Evolutionary conservation across 164 flowering plant species (phyloP), one percentile per base, ranked within the genome.

Genomic region (Vitis amurensis): DNA sequence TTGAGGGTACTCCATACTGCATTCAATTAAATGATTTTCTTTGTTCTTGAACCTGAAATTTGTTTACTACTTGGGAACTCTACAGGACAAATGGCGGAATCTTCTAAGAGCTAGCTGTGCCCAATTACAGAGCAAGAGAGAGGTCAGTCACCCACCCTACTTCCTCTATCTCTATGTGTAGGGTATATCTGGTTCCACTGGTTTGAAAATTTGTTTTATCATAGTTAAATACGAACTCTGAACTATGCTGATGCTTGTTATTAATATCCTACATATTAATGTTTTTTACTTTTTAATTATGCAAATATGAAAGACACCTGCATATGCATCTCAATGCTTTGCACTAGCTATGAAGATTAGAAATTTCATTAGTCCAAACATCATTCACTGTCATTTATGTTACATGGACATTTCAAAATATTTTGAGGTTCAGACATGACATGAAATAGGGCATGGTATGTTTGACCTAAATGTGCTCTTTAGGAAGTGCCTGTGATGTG

Each of bases 71-170:
- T 50, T 2, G 4, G 23, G 6, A 29, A 12, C 51, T 67, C n/a
- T 75, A 51, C 79, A 84, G 87, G 87, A 84, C 71, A 84, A 84
- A 68, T 84, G 87, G 87, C 72, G 87, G 58, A 84, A 84, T 78
- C 85, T 84, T 59, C 30, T 84, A 15, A 75, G 74, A 71, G 75
- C 87, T 49, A 79, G 84, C 77, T 44, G 60, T 77, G 57, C 66
- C 23, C 62, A 66, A 19, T 68, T 70, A 47, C 60, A 64, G 12
- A 78, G 66, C 19, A 70, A 68, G 64, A 65, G 59, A 69, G 71
- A 75, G 80, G 83, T 76, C 23, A 67, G 71, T 12, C 37, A 55
- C 44, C 11, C 8, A 1, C 29, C 12, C 55, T 23, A 16, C 27
- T 16, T 23, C 62, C 31, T 64, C 30, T 17, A 17, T 15, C 23